phyloP scores from a whole-genome alignment of 345 rosid genomes.

The Populus euphratica region DNA sequence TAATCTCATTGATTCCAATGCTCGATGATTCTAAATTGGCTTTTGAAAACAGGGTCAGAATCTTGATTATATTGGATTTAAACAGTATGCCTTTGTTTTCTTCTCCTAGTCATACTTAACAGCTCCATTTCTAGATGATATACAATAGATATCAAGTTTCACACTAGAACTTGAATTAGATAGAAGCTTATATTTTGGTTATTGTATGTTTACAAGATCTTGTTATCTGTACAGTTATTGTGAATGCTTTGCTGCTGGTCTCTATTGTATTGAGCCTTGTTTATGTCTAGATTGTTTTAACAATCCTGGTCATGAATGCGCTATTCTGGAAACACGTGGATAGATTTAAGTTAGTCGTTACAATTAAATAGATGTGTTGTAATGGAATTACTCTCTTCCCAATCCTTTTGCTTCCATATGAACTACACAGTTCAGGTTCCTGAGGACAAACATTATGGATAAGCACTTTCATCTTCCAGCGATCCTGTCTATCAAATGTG shows the following conservation, averaged over 20 bases:
- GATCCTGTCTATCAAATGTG: too few relatives aligned
- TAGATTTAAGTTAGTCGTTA: slow-evolving; percentile 19
- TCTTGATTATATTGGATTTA: not conserved
- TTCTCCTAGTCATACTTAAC: slow-evolving; percentile 16
- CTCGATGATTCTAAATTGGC: not conserved
- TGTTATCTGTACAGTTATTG: slow-evolving; percentile 50
- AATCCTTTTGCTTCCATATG: not conserved
- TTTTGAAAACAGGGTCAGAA: not conserved
- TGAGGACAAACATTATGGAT: not conserved
- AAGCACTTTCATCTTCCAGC: too few relatives aligned
- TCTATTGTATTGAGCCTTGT: slow-evolving; percentile 71
- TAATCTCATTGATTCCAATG: not conserved
- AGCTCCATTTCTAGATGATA: not conserved
- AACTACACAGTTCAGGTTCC: not conserved
- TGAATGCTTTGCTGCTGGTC: slow-evolving; percentile 82
- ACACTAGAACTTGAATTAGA: too few relatives aligned
- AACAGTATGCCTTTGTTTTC: not conserved
- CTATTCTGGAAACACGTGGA: slow-evolving; percentile 49
- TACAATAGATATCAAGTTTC: not conserved
- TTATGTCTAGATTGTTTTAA: slow-evolving; percentile 68
- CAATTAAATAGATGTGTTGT: too few relatives aligned
- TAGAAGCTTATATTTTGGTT: not conserved
- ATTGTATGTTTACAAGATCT: slow-evolving; percentile 15
- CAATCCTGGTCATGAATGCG: slow-evolving; percentile 48
- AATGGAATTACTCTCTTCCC: not conserved